phyloP scores from a whole-genome alignment of 345 rosid genomes.

The Turnera subulata region DNA sequence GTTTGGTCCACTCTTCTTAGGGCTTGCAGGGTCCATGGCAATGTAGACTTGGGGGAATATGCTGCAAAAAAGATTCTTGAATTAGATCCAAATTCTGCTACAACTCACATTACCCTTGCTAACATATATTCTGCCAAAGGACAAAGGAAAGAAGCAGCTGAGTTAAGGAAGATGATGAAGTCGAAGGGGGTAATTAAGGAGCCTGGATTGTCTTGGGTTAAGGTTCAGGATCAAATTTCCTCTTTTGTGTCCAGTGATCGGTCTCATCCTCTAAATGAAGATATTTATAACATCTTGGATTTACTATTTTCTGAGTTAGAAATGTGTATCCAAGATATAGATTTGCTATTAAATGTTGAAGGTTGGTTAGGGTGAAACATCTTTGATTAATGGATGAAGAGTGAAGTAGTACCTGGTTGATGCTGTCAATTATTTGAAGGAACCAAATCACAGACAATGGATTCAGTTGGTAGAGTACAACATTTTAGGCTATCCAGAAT shows the following conservation, averaged over 20 bases:
- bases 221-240: conserved; percentile 44
- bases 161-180: conserved; percentile 60
- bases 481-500: neutral
- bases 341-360: conserved; percentile 20
- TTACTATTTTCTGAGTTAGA: conserved; percentile 36
- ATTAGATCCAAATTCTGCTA: conserved; percentile 66
- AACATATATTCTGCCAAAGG: conserved; percentile 68
- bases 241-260: conserved; percentile 69
- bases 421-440: neutral
- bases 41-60: conserved; percentile 56
- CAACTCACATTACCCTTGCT: conserved; percentile 72
- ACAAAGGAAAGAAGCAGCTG: conserved; percentile 78
- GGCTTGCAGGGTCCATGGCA: conserved; percentile 59
- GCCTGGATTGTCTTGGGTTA: conserved; percentile 83
- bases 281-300: conserved; percentile 47
- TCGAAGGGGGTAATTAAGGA: conserved; percentile 76
- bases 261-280: conserved; percentile 48
- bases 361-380: neutral
- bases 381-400: neutral
- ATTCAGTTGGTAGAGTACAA: neutral
- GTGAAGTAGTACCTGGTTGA: neutral
- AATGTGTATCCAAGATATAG: conserved; percentile 23
- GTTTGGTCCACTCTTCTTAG: conserved; percentile 83
- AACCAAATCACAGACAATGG: neutral
- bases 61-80: conserved; percentile 65